phyloP scores from a whole-genome alignment of 192 early-diverging fungal species.

The Glomus cerebriforme region DNA sequence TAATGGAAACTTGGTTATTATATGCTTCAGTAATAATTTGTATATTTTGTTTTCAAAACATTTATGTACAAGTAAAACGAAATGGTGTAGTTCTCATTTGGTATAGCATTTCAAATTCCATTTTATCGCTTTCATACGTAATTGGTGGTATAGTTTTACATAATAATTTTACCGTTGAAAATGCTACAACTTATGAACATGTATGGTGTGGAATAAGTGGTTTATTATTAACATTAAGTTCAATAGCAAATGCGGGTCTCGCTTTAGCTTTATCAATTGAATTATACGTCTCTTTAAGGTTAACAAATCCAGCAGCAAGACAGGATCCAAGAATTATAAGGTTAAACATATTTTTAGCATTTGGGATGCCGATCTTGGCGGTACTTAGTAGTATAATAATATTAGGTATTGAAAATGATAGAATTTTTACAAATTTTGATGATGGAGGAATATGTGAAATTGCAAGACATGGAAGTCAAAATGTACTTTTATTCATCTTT shows the following conservation, averaged over 20 bases:
- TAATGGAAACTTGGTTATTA: constrained; percentile 2
- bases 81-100: not conserved
- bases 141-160: not conserved
- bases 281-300: constrained; percentile 11
- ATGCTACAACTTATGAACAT: not conserved
- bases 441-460: not conserved
- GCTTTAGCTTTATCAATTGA: constrained; percentile 22
- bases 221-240: not conserved
- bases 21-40: not conserved
- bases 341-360: not conserved
- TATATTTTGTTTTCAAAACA: constrained; percentile 26
- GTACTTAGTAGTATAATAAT: not conserved
- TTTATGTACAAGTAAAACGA: constrained; percentile 29
- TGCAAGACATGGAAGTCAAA: not conserved
- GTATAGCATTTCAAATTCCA: constrained; percentile 18
- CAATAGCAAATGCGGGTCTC: not conserved
- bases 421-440: not conserved
- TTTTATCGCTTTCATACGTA: constrained; percentile 8
- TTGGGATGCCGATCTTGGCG: not conserved
- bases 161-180: not conserved
- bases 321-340: not conserved
- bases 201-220: not conserved
- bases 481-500: not conserved
- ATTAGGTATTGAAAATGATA: not conserved
- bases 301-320: not conserved